Base-by-base conservation (phyloP, 371 early-diverging fungal genomes). In the Syncephalastrum sp. region DNA sequence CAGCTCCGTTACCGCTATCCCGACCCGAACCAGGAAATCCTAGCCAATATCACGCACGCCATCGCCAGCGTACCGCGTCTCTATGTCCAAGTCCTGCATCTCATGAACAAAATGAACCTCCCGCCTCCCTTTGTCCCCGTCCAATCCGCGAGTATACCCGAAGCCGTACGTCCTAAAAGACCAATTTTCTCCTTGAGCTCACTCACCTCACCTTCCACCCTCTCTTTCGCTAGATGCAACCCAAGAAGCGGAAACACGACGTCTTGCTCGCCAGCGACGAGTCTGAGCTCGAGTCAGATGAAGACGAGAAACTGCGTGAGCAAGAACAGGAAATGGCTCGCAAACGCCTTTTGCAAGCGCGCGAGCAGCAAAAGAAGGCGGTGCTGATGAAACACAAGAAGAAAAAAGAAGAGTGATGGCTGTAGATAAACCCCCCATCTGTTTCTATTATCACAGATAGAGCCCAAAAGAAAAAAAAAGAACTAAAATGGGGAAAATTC, bases 31-130 rank as follows among this genome's bases (percentile, higher is more conserved):
- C 72, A 75, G 5, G 77, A 77, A 21, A 81, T 72, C 14, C 45
- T 83, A 3, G 47, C 54, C 0, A 81, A 81, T 45, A 83, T 83
- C 13, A 69, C 72, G 55, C 67, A 77, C 56, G 80, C 84, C 6
- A 74, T 83, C 38, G 76, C 67, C 10, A 65, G 71, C 14, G 74
- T 81, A 0, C 87, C 87, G 6, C 61, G 80, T 27, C 65, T 88
- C 4, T 88, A 88, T 61, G 72, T 66, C 19, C 86, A 87, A 60
- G 86, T 86, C 1, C 66, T 88, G 23, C 87, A 88, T 61, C 58
- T 88, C 47, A 88, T 88, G 88, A 88, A 88, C 61, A 87, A 87
- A 47, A 79, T 86, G 79, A 84, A 85, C 50, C 61, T 87, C 27
- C 79, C 88, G 4, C 87, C 87, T 14, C 88, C 88, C 6, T 88